These are phyloP conservation scores for Hanseniaspora singularis DNA, from an alignment of 805 yeast genomes.

Conservation along the genomic window DNA sequence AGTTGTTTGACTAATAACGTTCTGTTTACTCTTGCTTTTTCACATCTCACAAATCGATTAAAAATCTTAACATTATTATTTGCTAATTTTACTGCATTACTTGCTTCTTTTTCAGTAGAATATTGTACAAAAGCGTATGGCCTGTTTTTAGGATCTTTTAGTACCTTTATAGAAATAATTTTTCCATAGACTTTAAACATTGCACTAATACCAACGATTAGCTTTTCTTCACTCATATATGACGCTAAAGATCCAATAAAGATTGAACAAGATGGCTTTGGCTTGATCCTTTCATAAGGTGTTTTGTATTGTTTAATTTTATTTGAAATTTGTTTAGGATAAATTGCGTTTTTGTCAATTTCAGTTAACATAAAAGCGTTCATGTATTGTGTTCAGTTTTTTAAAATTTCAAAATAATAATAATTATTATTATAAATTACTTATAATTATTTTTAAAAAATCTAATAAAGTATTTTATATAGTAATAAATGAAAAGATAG, in stretches of 20 bases:
- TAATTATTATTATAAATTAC: no score
- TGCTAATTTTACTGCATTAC: conserved; percentile 43
- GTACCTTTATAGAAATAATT: conserved; percentile 61
- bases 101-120: conserved; percentile 55
- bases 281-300: no score
- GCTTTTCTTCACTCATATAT: conserved; percentile 51
- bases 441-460: no score
- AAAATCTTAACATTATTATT: conserved; percentile 61
- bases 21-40: conserved; percentile 80
- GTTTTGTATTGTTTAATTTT: no score
- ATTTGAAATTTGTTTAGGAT: no score
- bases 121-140: conserved; percentile 93
- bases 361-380: no score
- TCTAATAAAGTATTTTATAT: no score
- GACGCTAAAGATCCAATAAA: conserved; percentile 77
- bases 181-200: conserved; percentile 64
- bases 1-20: conserved; percentile 49
- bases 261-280: conserved; percentile 64
- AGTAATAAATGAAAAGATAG: no score
- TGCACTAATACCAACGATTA: conserved; percentile 52
- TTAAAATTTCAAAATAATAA: no score
- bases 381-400: no score
- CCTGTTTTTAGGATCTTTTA: conserved; percentile 68
- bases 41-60: conserved; percentile 73
- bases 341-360: no score